Evolutionary conservation across 2,329 filamentous ascomycete species (phyloP), one percentile per base, ranked within the genome.

Genomic region (Xylaria sp.): DNA sequence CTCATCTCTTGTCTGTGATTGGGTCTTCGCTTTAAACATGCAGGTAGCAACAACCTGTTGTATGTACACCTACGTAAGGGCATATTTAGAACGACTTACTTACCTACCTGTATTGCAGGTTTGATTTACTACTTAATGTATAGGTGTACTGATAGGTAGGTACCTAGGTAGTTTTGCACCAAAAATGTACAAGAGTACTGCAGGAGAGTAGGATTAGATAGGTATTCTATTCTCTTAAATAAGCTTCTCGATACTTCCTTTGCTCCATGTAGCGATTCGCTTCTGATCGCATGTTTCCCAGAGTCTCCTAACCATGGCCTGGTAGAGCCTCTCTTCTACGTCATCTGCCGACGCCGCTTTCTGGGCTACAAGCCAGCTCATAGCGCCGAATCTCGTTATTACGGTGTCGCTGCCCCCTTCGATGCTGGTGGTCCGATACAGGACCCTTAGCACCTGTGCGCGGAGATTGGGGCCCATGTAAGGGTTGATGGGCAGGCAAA

Each of bases 401-500:
- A 76, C 53, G 1, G 77, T 79, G 59, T 78, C 73, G 59, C 78
- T 79, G 6, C 77, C 78, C n/a, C 76, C 77, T 17, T 71, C 64
- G 15, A 79, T 77, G 23, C 63, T 68, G 11, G 74, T 74, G 17
- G 74, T 71, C 44, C 77, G 67, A 28, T 78, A 78, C 7, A 79
- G 40, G 28, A 77, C 72, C 44, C 76, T 70, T 42, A 77, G 63
- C 11, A 78, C 67, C 61, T 76, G 75, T 0, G 65, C 74, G 33
- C 77, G 73, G 9, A 79, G 73, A 42, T 69, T 71, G 5, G 67
- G 68, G 17, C 76, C 66, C 66, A 73, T 75, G 74, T 75, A 80
- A 13, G 73, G 76, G 42, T 77, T 75, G 59, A 76, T 63, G 0
- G 75, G 65, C 26, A 79, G 71, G 5, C 80, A 79, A 23, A 87